These are phyloP conservation scores for Porphyrellus cyaneotinctus DNA, from an alignment of 768 basidiomycete genomes.

Conservation along the genomic window DNA sequence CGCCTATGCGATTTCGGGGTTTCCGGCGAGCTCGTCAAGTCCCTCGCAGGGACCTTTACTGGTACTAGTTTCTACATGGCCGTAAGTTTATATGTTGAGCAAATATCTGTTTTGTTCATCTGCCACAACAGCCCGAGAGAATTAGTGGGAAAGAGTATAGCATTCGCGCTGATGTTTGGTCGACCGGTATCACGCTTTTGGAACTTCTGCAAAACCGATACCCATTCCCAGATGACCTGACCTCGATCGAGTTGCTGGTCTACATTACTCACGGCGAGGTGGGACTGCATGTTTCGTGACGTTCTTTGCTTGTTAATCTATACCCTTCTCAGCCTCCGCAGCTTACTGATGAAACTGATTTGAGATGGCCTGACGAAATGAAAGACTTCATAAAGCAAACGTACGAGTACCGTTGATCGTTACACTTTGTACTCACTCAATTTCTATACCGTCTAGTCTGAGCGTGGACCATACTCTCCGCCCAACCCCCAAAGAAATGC, in stretches of 20 bases:
- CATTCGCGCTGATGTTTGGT: slow-evolving; percentile 97
- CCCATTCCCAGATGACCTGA: slow-evolving; percentile 89
- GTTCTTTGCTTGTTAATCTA: slow-evolving; percentile 16
- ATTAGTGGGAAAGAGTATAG: slow-evolving; percentile 90
- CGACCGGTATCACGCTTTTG: slow-evolving; percentile 88
- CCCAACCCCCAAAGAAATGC: slow-evolving; percentile 79
- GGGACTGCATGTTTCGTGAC: slow-evolving; percentile 18
- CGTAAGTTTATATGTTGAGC: slow-evolving; percentile 47
- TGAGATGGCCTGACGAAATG: slow-evolving; percentile 75
- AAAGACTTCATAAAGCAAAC: slow-evolving; percentile 87
- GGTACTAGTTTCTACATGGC: slow-evolving; percentile 99
- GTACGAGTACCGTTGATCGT: slow-evolving; percentile 43
- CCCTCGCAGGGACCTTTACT: slow-evolving; percentile 91
- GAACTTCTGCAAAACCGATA: slow-evolving; percentile 93
- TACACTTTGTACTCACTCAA: neutral
- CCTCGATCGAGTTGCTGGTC: slow-evolving; percentile 92
- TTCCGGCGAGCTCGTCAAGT: slow-evolving; percentile 90
- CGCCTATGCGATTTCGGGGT: slow-evolving; percentile 97
- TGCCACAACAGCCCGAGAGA: slow-evolving; percentile 73
- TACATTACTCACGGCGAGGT: slow-evolving; percentile 82
- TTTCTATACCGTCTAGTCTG: slow-evolving; percentile 43
- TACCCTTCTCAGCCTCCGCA: slow-evolving; percentile 59
- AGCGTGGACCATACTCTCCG: slow-evolving; percentile 64
- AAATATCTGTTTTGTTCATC: slow-evolving; percentile 1
- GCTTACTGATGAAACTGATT: slow-evolving; percentile 66